A percentile compares a stretch with the other conserved stretches of the same genome.
Conservation (phyloP, 139 green algal genomes). For the Chlorella sorokiniana region DNA sequence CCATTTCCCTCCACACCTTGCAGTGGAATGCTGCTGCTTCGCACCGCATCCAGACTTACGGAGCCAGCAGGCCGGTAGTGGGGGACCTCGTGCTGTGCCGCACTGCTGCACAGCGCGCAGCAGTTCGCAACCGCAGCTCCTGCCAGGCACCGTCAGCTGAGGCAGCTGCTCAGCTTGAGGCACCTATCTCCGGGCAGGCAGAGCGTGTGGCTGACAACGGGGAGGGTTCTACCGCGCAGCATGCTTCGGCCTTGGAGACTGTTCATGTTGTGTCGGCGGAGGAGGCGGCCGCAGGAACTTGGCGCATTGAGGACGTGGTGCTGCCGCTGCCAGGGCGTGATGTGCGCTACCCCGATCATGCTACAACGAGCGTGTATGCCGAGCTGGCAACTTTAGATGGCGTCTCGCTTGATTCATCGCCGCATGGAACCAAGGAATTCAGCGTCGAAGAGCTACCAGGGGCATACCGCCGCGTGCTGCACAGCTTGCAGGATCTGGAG, state of each 20-base stretch:
- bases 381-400: constrained; percentile 37
- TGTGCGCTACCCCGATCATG: constrained; percentile 57
- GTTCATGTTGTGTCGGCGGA: constrained; percentile 78
- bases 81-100: constrained; percentile 70
- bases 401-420: constrained; percentile 42
- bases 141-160: background rate
- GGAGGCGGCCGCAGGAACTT: constrained; percentile 63
- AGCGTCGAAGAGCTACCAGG: constrained; percentile 58
- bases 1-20: background rate
- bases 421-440: constrained; percentile 56
- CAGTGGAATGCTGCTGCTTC: constrained; percentile 79
- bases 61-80: constrained; percentile 52
- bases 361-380: constrained; percentile 59
- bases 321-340: constrained; percentile 82
- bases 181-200: background rate
- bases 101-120: constrained; percentile 3
- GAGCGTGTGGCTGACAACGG: constrained; percentile 15
- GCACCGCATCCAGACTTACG: constrained; percentile 55
- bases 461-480: constrained; percentile 76
- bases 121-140: constrained; percentile 1
- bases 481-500: constrained; percentile 51
- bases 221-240: too few species aligned
- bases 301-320: constrained; percentile 80
- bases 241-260: background rate
- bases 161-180: background rate